Percentiles rank a stretch among this genome's conserved stretches.
Evolutionary conservation across 805 yeast species (phyloP).

Genomic region (Starmera amethionina): DNA sequence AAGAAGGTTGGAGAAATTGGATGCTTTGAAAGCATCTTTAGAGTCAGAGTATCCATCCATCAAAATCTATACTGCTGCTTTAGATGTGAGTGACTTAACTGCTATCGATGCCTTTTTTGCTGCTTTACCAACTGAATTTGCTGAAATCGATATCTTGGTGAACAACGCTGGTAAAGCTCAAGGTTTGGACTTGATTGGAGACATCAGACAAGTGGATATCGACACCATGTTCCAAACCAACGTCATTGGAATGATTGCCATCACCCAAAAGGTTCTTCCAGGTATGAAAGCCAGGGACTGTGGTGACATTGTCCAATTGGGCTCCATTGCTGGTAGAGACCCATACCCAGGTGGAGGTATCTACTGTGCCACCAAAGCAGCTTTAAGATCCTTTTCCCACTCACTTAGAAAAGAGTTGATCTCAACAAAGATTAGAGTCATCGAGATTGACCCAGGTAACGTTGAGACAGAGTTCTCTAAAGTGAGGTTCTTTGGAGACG

Average conservation of each 20-base stretch:
- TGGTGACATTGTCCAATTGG: constrained; percentile 68
- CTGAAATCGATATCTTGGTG: constrained; percentile 52
- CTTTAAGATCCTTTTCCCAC: constrained; percentile 63
- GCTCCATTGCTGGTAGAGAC: constrained; percentile 77
- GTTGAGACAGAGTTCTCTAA: constrained; percentile 61
- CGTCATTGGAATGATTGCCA: constrained; percentile 73
- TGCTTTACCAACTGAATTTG: constrained; percentile 45
- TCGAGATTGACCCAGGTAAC: constrained; percentile 60
- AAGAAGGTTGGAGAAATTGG: constrained; percentile 58
- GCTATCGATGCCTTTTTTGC: constrained; percentile 41
- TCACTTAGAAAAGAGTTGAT: constrained; percentile 67
- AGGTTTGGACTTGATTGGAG: constrained; percentile 74
- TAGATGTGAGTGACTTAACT: constrained; percentile 51
- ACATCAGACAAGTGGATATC: constrained; percentile 54
- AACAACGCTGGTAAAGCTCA: constrained; percentile 76
- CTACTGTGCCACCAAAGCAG: constrained; percentile 70
- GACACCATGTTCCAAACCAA: constrained; percentile 77
- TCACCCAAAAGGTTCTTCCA: constrained; percentile 72
- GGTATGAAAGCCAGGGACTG: constrained; percentile 58
- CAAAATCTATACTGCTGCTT: constrained; percentile 31
- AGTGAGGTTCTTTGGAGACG: constrained; percentile 51
- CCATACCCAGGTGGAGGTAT: constrained; percentile 75
- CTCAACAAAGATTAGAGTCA: constrained; percentile 54
- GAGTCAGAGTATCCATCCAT: constrained; percentile 35
- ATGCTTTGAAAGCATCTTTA: constrained; percentile 38